phyloP scores from a whole-genome alignment of 1,284 basidiomycete genomes.

The Ganoderma lingzhi region DNA sequence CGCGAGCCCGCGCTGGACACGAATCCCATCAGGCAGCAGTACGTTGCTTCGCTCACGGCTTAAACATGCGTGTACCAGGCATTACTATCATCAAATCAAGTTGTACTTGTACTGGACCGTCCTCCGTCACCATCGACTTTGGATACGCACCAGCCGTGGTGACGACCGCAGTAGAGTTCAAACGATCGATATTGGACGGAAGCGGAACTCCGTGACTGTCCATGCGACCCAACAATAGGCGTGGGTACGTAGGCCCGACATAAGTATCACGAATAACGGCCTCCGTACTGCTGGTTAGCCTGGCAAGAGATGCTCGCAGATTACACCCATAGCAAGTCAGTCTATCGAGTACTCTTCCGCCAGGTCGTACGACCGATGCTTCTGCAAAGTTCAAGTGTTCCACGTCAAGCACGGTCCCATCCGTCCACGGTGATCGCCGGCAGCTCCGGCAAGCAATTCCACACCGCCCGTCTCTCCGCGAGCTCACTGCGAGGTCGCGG shows the following conservation, averaged over 20 bases:
- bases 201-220: background rate
- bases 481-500: background rate
- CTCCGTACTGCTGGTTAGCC: background rate
- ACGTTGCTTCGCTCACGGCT: constrained; percentile 7
- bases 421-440: background rate
- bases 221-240: background rate
- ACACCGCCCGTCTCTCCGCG: background rate
- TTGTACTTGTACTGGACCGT: background rate
- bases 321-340: too few relatives aligned
- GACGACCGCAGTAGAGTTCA: background rate
- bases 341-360: too few relatives aligned
- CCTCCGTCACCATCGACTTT: background rate
- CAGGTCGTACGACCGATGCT: background rate
- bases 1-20: constrained; percentile 2
- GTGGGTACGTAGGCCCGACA: background rate
- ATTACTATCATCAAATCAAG: background rate
- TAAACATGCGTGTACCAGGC: background rate
- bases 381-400: background rate
- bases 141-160: background rate
- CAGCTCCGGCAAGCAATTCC: background rate
- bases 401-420: background rate
- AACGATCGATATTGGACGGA: background rate
- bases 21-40: constrained; percentile 9
- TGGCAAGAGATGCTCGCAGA: too few relatives aligned
- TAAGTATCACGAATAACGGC: background rate